Conservation (phyloP, 306 rosid genomes). For the Castanospermum australe region DNA sequence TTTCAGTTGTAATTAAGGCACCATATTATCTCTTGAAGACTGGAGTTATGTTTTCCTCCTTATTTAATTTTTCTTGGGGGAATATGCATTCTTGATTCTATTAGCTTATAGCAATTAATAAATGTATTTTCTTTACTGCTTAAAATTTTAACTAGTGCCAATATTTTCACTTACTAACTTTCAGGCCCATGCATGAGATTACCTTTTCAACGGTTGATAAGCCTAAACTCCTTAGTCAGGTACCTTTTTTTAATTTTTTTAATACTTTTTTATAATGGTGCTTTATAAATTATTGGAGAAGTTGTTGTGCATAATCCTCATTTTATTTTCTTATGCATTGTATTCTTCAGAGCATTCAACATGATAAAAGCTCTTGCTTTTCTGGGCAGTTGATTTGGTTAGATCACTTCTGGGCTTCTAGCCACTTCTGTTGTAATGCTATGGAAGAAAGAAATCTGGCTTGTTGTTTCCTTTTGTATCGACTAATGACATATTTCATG, state of each 20-base stretch:
- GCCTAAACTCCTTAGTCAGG: slow-evolving; percentile 98
- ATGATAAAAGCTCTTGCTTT: slow-evolving; percentile 12
- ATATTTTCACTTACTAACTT: slow-evolving; percentile 28
- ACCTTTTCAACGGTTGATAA: slow-evolving; percentile 93
- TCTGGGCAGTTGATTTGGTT: slow-evolving; percentile 19
- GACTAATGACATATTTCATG: slow-evolving; percentile 7
- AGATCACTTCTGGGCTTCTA: slow-evolving; percentile 22
- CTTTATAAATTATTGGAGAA: slow-evolving; percentile 17
- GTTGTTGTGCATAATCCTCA: background rate
- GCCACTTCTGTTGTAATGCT: background rate
- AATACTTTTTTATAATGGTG: background rate
- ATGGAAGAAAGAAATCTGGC: slow-evolving; percentile 15
- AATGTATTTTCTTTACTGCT: slow-evolving; percentile 1
- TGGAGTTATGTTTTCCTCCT: background rate
- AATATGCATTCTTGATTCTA: background rate
- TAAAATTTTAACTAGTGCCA: slow-evolving; percentile 9
- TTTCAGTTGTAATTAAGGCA: background rate
- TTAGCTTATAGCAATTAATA: slow-evolving; percentile 1
- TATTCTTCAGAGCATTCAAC: slow-evolving; percentile 23
- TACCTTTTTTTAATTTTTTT: slow-evolving; percentile 22
- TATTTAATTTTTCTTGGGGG: background rate
- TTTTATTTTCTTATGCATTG: slow-evolving; percentile 4
- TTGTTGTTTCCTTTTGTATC: slow-evolving; percentile 9
- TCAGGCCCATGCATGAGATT: slow-evolving; percentile 97
- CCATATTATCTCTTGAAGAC: background rate